Conservation (phyloP, 2,329 filamentous ascomycete species). For the Microdochium nivale region DNA sequence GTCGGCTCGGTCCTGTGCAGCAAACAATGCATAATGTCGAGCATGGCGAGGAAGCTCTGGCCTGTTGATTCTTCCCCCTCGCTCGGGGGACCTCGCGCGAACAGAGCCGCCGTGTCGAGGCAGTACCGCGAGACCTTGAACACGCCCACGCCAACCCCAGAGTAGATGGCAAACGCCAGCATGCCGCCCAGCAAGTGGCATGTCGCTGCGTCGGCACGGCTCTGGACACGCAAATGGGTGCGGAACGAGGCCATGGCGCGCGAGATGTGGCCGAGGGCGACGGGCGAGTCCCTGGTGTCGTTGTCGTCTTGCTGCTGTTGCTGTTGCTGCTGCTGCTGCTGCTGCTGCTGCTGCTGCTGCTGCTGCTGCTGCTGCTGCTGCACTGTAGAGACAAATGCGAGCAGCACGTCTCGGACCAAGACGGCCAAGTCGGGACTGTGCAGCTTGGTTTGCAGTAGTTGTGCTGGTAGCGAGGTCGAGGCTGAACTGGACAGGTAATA, state of each 20-base stretch:
- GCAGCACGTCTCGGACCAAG: too few species aligned
- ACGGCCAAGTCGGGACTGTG: too few species aligned
- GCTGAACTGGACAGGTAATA: too few species aligned
- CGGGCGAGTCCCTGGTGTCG: slow-evolving; percentile 1
- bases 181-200: slow-evolving; percentile 12
- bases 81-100: slow-evolving; percentile 2
- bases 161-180: slow-evolving; percentile 15
- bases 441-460: too few species aligned
- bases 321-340: too few species aligned
- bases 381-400: too few species aligned
- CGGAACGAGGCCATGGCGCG: slow-evolving; percentile 12
- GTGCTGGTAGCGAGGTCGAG: too few species aligned
- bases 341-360: too few species aligned
- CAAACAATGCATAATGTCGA: slow-evolving; percentile 17
- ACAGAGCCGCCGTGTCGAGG: slow-evolving; percentile 11
- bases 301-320: too few species aligned
- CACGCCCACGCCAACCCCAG: slow-evolving; percentile 15
- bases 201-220: slow-evolving; percentile 9
- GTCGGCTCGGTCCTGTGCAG: slow-evolving; percentile 14
- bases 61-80: slow-evolving; percentile 1
- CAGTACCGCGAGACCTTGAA: slow-evolving; percentile 14
- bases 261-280: slow-evolving; percentile 8
- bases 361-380: too few species aligned
- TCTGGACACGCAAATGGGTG: slow-evolving; percentile 10
- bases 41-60: slow-evolving; percentile 12